Percentiles rank a stretch among this genome's conserved stretches.
Evolutionary conservation across 805 yeast genomes (phyloP).

Genomic region (Monosporozyma aerobia): DNA sequence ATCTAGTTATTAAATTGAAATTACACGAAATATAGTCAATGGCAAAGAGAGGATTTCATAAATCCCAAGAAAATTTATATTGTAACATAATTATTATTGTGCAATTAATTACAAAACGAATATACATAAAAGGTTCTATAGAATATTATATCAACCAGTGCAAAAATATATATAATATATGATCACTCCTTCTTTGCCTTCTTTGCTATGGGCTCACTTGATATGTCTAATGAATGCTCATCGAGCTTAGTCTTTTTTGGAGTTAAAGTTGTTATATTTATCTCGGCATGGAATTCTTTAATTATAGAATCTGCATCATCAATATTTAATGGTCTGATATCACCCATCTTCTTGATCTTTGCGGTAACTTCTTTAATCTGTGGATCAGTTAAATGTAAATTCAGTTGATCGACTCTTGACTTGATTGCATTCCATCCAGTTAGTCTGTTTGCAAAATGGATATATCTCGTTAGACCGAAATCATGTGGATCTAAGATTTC

Average conservation of each 20-base stretch:
- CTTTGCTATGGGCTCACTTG: conserved; percentile 12
- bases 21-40: too few relatives aligned
- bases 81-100: too few relatives aligned
- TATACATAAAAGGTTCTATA: not conserved
- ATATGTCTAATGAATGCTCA: conserved; percentile 7
- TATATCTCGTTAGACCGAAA: conserved; percentile 91
- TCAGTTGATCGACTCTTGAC: conserved; percentile 94
- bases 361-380: conserved; percentile 92
- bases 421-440: conserved; percentile 99
- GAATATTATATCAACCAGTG: not conserved
- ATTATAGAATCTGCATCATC: conserved; percentile 97
- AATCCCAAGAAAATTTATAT: too few relatives aligned
- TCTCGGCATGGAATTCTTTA: conserved; percentile 78
- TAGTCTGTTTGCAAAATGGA: conserved; percentile 93
- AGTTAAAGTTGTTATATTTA: conserved; percentile 11
- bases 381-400: conserved; percentile 79
- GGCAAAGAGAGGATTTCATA: too few relatives aligned
- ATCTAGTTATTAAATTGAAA: too few relatives aligned
- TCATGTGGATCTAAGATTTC: conserved; percentile 92
- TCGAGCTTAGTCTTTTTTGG: conserved; percentile 4
- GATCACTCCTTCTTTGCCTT: conserved; percentile 5
- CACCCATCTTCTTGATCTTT: conserved; percentile 91
- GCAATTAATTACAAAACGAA: not conserved
- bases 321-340: conserved; percentile 84
- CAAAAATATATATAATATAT: not conserved